Evolutionary conservation across 805 yeast genomes (phyloP), one percentile per base, ranked within the genome.

Genomic region (Saccharomycopsis sp.): DNA sequence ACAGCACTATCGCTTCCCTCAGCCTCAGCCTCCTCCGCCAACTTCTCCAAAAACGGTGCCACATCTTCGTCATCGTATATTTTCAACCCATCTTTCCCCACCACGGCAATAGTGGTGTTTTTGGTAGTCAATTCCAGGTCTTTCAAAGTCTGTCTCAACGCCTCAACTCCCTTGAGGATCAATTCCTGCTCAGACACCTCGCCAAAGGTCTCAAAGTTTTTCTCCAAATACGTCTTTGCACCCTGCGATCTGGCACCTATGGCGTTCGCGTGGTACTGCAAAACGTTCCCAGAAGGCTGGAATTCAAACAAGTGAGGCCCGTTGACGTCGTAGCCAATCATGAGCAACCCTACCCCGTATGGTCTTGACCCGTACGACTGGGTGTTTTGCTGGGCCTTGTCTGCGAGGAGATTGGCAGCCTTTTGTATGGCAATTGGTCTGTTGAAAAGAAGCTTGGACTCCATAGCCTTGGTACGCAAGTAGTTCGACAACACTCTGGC

Each of bases 161-260:
- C 96, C 64, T 84, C 85, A 65, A 94, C 84, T 2, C 96, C 98
- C 65, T 84, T 91, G 50, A 85, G 83, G 61, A 94, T 83, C 64
- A 94, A 80, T 65, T 88, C 84, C 65, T 90, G 95, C 48, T 83
- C 73, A 44, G 79, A 75, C 12, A 80, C 75, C 5, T 83, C 75
- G 56, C 79, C 78, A 64, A 89, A 88, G 34, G 77, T 75, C 41
- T 88, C 90, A 68, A 85, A 78, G 64, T 86, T 85, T 69, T 97
- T 84, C 73, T 94, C 99, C 69, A 94, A 75, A 66, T 90, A 94
- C 1, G 99, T 94, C 75, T 96, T 84, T 15, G 97, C 97, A 54
- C 98, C 98, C 74, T 94, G 99, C 1, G 98, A 92, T 69, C 99
- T 82, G 8, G 99, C 98, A 52, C 99, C 99, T 67, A 94, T 90